Evolutionary conservation across 2,329 filamentous ascomycete genomes (phyloP).

Genomic region (Fusarium gaditjirri): DNA sequence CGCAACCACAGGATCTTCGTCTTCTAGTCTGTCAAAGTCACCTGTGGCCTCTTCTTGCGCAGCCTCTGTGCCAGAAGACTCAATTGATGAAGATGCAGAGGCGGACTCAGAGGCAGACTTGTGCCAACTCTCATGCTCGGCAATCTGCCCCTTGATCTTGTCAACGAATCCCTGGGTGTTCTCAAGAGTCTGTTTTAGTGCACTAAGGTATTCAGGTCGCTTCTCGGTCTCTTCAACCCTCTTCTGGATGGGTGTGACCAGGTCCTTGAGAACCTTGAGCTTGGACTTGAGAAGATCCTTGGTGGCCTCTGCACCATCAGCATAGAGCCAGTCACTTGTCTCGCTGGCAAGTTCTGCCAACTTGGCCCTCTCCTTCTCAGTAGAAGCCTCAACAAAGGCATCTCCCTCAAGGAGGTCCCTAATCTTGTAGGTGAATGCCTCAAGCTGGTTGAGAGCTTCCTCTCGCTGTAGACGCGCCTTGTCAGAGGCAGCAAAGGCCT

Average conservation of each 20-base stretch:
- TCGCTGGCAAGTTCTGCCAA: slow-evolving; percentile 75
- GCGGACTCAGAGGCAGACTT: slow-evolving; percentile 65
- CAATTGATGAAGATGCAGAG: slow-evolving; percentile 54
- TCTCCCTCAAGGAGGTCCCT: slow-evolving; percentile 85
- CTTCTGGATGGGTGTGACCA: slow-evolving; percentile 81
- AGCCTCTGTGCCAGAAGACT: slow-evolving; percentile 55
- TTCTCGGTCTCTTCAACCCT: slow-evolving; percentile 77
- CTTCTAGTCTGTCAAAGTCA: slow-evolving; percentile 81
- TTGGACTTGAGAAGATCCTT: slow-evolving; percentile 80
- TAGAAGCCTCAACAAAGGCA: slow-evolving; percentile 77
- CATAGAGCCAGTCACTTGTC: slow-evolving; percentile 91
- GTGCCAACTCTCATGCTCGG: slow-evolving; percentile 71
- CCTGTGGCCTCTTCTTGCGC: slow-evolving; percentile 61
- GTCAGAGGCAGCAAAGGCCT: slow-evolving; percentile 88
- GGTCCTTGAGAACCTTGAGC: slow-evolving; percentile 78
- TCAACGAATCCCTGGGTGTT: slow-evolving; percentile 76
- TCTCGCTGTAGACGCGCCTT: slow-evolving; percentile 79
- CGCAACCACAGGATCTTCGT: slow-evolving; percentile 62
- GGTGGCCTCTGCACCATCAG: slow-evolving; percentile 80
- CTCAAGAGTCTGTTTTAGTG: slow-evolving; percentile 76
- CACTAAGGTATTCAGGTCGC: slow-evolving; percentile 75
- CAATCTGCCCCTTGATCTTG: slow-evolving; percentile 76
- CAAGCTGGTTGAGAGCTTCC: slow-evolving; percentile 91
- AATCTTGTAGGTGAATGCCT: slow-evolving; percentile 89
- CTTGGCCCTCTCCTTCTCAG: slow-evolving; percentile 70